phyloP scores from a whole-genome alignment of 768 basidiomycete species.

The Russula vinacea region DNA sequence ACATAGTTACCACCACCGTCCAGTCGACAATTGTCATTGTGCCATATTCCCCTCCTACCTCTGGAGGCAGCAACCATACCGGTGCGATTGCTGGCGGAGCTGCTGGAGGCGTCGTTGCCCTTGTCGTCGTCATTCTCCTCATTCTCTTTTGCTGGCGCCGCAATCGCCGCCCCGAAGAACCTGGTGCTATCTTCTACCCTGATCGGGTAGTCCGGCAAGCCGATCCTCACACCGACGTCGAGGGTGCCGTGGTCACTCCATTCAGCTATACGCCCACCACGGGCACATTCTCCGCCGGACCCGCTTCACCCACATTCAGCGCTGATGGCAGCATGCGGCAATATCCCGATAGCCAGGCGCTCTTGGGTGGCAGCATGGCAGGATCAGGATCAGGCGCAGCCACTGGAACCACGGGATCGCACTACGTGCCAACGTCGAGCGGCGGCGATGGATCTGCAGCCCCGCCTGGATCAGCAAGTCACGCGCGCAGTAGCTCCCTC shows the following conservation, averaged over 20 bases:
- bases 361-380: background rate
- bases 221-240: constrained; percentile 28
- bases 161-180: constrained; percentile 39
- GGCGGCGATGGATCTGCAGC: constrained; percentile 3
- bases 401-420: constrained; percentile 30
- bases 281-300: constrained; percentile 30
- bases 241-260: constrained; percentile 25
- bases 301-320: constrained; percentile 5
- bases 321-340: constrained; percentile 31
- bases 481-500: constrained; percentile 5
- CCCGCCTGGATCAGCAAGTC: background rate
- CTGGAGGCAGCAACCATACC: constrained; percentile 18
- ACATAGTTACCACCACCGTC: no score
- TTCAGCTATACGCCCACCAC: constrained; percentile 31
- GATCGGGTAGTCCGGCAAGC: constrained; percentile 40
- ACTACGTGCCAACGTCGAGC: constrained; percentile 24
- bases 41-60: constrained; percentile 26
- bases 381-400: constrained; percentile 26
- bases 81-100: constrained; percentile 36
- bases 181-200: constrained; percentile 51
- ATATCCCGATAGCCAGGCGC: no score
- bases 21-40: constrained; percentile 11
- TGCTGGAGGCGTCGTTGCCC: background rate
- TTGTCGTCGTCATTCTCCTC: constrained; percentile 32
- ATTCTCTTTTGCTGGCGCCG: constrained; percentile 36